Evolutionary conservation across 495 filamentous ascomycete species (phyloP), one percentile per base, ranked within the genome.

Genomic region (Clohesyomyces aquaticus): DNA sequence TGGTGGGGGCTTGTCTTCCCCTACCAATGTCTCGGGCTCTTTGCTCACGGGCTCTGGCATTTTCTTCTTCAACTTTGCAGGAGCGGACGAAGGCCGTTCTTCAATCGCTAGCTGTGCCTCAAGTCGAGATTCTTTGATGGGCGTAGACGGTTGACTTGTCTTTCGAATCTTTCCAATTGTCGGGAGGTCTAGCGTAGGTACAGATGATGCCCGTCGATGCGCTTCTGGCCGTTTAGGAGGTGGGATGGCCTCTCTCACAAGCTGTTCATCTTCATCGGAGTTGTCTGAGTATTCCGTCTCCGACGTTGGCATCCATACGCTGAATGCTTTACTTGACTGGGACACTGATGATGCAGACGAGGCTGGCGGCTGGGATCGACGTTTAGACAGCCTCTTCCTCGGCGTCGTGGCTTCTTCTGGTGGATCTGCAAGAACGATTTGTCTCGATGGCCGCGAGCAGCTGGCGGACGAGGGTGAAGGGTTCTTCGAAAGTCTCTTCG

Each of bases 141-240:
- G 75, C 9, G 73, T 74, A 45, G 49, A 67, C 9, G 73, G 74
- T n/a, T 73, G 71, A 59, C 67, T 76, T n/a, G 74, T 59, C 56
- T 79, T 77, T n/a, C 85, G 73, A 18, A 85, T 73, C 65, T 85
- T 87, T 16, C 78, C 82, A 21, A 88, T 85, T 21, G 73, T 75
- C 16, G 85, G 86, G 16, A 87, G 77, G 56, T 83, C 77, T 66
- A 79, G 73, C 0, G 81, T 82, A 6, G 83, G 84, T 11, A 83
- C 78, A 22, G 82, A 85, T n/a, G 86, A 87, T 2, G 81, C 69
- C n/a, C 77, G 74, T 28, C 82, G 76, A 45, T 80, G 74, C 29
- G 69, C 52, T 22, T 50, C 42, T 16, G 73, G 75, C 32, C 63
- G 47, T 41, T 18, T 50, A 11, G 60, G 53, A 18, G 23, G 9